Evolutionary conservation across 441 rosid species (phyloP), one percentile per base, ranked within the genome.

Genomic region (Breynia disticha): DNA sequence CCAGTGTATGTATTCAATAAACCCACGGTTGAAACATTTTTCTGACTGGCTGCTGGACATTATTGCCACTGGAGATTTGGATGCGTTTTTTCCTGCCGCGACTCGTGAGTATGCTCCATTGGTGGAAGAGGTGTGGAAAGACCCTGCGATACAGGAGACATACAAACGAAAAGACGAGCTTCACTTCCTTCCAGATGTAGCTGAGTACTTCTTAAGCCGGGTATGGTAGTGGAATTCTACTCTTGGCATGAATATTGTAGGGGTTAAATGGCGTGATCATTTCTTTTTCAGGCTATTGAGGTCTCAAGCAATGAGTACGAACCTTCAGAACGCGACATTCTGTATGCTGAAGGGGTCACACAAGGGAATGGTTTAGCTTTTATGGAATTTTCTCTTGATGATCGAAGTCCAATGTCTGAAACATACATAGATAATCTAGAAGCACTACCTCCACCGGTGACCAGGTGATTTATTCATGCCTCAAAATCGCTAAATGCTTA

Each of bases 41-140:
- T 87, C 97, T 42, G 96, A 90, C 69, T 90, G 97, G 97, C 81
- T 90, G 61, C 80, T 90, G 51, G 88, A 90, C 51, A 85, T 87
- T 50, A 83, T 90, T 72, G 96, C 96, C 50, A 84, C 90, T 0
- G 97, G 97, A 37, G 94, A 87, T 59, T 75, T 90, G 57, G 96
- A 90, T 66, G 90, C 91, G 3, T 87, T 87, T 72, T 90, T 90
- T 62, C 97, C 97, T 19, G 96, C 97, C 4, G 97, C 97, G 52
- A 87, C 97, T 10, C 90, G 97, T 0, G 96, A 90, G 62, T 90
- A 90, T 56, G 96, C 95, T 67, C 97, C 96, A 0, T 67, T 90
- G 59, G 96, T 90, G 46, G 96, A 87, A 55, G 97, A 90, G 76
- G 69, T 90, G 17, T 90, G 96, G 97, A 90, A 78, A 73, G 95